Conservation (phyloP, 345 rosid genomes). For the Lepidium aucheri region DNA sequence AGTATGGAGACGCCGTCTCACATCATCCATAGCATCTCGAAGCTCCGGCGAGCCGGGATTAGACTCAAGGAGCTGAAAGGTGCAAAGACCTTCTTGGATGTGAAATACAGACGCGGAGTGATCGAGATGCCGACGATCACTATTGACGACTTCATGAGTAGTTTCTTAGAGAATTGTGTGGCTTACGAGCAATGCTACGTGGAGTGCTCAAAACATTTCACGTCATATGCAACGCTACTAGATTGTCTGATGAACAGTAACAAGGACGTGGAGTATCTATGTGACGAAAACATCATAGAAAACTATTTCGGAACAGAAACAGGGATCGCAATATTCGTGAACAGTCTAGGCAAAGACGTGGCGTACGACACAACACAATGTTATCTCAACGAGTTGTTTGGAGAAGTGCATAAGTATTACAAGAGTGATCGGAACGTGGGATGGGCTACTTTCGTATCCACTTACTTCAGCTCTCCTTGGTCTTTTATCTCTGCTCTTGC, state of each 20-base stretch:
- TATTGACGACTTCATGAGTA: constrained; percentile 65
- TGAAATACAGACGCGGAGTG: constrained; percentile 43
- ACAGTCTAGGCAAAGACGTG: constrained; percentile 58
- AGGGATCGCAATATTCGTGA: constrained; percentile 51
- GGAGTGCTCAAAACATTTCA: constrained; percentile 49
- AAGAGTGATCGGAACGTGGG: constrained; percentile 42
- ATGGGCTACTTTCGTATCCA: constrained; percentile 59
- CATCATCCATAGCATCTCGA: constrained; percentile 54
- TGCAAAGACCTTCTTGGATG: constrained; percentile 45
- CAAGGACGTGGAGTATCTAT: constrained; percentile 57
- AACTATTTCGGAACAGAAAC: constrained; percentile 62
- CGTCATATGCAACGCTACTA: constrained; percentile 58
- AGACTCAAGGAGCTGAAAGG: constrained; percentile 22
- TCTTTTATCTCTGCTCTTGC: constrained; percentile 69
- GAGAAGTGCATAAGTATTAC: constrained; percentile 49
- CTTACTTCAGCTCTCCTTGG: constrained; percentile 79
- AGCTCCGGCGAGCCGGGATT: constrained; percentile 62
- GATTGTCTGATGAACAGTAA: constrained; percentile 53
- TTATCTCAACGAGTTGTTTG: constrained; percentile 44
- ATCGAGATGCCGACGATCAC: constrained; percentile 67
- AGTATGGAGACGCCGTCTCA: constrained; percentile 19
- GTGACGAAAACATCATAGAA: constrained; percentile 53
- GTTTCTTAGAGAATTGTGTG: constrained; percentile 61
- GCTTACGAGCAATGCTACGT: constrained; percentile 75
- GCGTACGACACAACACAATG: constrained; percentile 56